phyloP scores from a whole-genome alignment of 2,329 filamentous ascomycete genomes.

The Lecanicillium sp. region DNA sequence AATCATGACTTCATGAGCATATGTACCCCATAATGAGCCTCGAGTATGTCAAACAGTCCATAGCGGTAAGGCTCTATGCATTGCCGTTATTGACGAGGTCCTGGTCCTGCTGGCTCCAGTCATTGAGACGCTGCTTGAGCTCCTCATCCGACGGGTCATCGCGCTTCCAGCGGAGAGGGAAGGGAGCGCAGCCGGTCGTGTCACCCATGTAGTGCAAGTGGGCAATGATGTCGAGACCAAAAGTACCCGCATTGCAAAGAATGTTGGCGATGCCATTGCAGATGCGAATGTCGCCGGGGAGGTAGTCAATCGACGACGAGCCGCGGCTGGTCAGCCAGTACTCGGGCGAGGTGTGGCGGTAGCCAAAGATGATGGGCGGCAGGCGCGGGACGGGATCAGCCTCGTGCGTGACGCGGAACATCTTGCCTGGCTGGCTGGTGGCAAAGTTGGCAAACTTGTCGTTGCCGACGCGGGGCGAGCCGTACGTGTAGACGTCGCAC shows the following conservation, averaged over 20 bases:
- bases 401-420: slow-evolving; percentile 59
- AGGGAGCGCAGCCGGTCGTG: slow-evolving; percentile 31
- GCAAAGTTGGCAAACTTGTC: slow-evolving; percentile 45
- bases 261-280: slow-evolving; percentile 41
- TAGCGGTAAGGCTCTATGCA: not conserved
- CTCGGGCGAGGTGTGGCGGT: slow-evolving; percentile 61
- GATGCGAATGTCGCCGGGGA: slow-evolving; percentile 31
- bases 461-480: slow-evolving; percentile 59
- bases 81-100: slow-evolving; percentile 9
- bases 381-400: slow-evolving; percentile 62
- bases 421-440: slow-evolving; percentile 39
- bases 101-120: slow-evolving; percentile 26
- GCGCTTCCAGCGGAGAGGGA: slow-evolving; percentile 17
- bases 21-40: too few species aligned
- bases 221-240: slow-evolving; percentile 33
- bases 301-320: slow-evolving; percentile 26
- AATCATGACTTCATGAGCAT: too few species aligned
- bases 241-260: slow-evolving; percentile 42
- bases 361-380: slow-evolving; percentile 53
- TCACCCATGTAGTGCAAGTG: slow-evolving; percentile 43
- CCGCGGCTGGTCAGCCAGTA: slow-evolving; percentile 48
- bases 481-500: slow-evolving; percentile 57
- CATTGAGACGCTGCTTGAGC: slow-evolving; percentile 28
- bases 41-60: too few species aligned
- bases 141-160: slow-evolving; percentile 25